Evolutionary conservation across 768 basidiomycete species (phyloP).

Genomic region (Tubosaeta sp.): DNA sequence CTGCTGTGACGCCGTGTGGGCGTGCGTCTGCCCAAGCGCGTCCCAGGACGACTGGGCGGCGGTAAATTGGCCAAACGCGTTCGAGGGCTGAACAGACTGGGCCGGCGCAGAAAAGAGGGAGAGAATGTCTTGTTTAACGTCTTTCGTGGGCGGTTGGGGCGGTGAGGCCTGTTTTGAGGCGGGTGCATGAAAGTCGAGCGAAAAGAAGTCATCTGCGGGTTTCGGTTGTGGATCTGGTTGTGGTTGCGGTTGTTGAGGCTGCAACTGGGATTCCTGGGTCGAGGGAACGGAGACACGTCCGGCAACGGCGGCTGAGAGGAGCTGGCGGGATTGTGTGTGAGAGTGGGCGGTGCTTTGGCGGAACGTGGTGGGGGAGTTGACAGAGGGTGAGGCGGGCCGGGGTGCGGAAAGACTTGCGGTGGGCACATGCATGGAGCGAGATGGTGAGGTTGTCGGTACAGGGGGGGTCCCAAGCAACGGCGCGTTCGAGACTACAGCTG

Average conservation of each 20-base stretch:
- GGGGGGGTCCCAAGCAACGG: conserved; percentile 8
- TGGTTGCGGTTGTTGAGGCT: conserved; percentile 14
- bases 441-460: background rate
- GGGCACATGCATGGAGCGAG: conserved; percentile 11
- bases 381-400: conserved; percentile 28
- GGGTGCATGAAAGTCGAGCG: conserved; percentile 75
- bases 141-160: conserved; percentile 48
- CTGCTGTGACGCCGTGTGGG: conserved; percentile 17
- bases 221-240: conserved; percentile 31
- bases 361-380: conserved; percentile 21
- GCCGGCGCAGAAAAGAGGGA: conserved; percentile 62
- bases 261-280: conserved; percentile 8
- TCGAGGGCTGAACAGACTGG: background rate
- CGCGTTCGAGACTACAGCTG: background rate
- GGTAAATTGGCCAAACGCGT: conserved; percentile 36
- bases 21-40: conserved; percentile 7
- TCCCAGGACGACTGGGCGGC: conserved; percentile 27
- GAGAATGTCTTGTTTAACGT: conserved; percentile 81
- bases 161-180: conserved; percentile 22
- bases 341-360: conserved; percentile 12
- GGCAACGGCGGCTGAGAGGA: conserved; percentile 38
- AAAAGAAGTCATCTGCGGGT: conserved; percentile 67
- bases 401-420: conserved; percentile 20
- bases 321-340: conserved; percentile 25
- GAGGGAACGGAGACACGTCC: conserved; percentile 15